Base-by-base conservation (phyloP, 2,329 filamentous ascomycete genomes). In the Bipolaris cookei region DNA sequence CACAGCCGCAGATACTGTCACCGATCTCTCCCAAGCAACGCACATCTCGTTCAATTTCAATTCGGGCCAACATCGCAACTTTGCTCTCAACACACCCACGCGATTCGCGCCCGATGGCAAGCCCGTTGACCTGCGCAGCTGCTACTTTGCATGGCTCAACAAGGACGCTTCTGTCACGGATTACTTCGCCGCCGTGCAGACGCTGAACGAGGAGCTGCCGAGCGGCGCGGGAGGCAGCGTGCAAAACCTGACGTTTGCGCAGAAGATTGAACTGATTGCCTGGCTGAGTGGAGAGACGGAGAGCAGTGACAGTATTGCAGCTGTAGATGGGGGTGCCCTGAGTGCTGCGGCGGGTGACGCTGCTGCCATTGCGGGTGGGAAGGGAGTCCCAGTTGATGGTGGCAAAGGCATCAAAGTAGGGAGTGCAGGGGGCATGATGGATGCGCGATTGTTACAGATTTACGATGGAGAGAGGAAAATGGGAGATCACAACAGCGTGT, bases 111-210 rank as follows among this genome's bases (percentile, higher is more conserved):
- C 91, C 18, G 78, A 78, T 32, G 70, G 85, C 68, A 82, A 83
- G 54, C 84, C 89, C 4, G 88, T 97, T 69, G 91, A 97, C 74
- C 83, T 99, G 66, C 92, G 95, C 73, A 95, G 90, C 75, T 94
- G 97, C 78, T 97, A 94, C 81, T 97, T 98, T 74, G 92, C 92
- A 54, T 99, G 92, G 92, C 83, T 91, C 70, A 96, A 97, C 79
- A 92, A 92, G 76, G 94, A 98, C 80, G 87, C 90, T 53, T 87
- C 90, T 52, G 92, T 96, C 65, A 90, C 91, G 10, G 92, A 96
- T 68, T 98, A 98, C 83, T 95, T 97, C 77, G 86, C 90, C 23
- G 89, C 90, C 0, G 90, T 91, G 13, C 88, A 90, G 68, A 84
- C 88, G 65, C 83, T 98, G 54, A 96, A 96, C 74, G 88, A 91